Base-by-base conservation (phyloP, 169 alveolate genomes). In the Ichthyophthirius multifiliis region DNA sequence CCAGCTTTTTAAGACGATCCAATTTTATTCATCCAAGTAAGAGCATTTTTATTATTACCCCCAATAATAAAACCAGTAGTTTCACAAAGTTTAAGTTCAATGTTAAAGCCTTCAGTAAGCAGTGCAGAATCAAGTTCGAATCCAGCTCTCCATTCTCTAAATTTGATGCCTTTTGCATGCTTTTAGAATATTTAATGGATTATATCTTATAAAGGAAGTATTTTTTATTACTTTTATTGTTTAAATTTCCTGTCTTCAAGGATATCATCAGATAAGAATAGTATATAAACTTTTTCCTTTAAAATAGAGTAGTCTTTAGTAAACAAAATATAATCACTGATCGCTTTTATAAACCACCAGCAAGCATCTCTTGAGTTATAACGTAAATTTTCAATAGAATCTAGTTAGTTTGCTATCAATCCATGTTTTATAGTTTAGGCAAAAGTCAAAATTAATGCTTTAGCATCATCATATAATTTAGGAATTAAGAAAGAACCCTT, bases 21-120 rank as follows among this genome's bases (percentile, higher is more conserved):
- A 98, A 96, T 97, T 79, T 97, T 97, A 85, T 97, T 99, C 99
- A 97, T 97, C 99, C 99, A 97, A 0, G 99, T 97, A 41, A 98
- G 98, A 83, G 99, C 97, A 86, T 97, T 97, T 82, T 85, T 84
- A 75, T 86, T 76, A 79, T 96, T 97, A 48, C 99, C 99, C 43
- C 99, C 99, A 46, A 81, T 90, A 73, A 95, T 85, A 47, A 97
- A 88, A 23, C 98, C 98, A 37, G 94, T 95, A 32, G 79, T 86
- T 65, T 86, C 83, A 67, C 95, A 97, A 31, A 92, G 85, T 31
- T 78, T 75, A 1, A 96, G 90, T 65, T 89, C 81, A 18, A 97
- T 90, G 75, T 97, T 94, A 77, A 97, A 97, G 62, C 99, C 99
- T 80, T 93, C 93, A 82, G 94, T 94, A 34, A 91, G 92, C 99